phyloP scores from a whole-genome alignment of 2,329 filamentous ascomycete genomes.

The Venturia oleaginea region DNA sequence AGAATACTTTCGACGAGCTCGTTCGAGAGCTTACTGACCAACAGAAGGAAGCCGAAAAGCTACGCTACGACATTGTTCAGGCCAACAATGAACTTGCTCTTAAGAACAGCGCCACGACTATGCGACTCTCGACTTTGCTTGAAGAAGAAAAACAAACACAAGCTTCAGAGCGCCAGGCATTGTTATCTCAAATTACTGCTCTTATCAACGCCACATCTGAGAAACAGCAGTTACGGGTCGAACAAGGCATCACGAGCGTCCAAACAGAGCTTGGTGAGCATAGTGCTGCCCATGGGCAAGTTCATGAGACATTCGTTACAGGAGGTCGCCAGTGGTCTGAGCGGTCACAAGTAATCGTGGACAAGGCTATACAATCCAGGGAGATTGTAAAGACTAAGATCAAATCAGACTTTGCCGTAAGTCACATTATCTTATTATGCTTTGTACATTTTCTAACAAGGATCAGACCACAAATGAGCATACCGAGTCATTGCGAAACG shows the following conservation, averaged over 20 bases:
- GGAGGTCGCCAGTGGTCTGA: constrained; percentile 68
- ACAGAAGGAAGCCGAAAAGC: constrained; percentile 61
- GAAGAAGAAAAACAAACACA: constrained; percentile 68
- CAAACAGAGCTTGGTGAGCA: constrained; percentile 57
- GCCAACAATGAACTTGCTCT: constrained; percentile 61
- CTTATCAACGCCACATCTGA: constrained; percentile 68
- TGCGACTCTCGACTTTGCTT: constrained; percentile 58
- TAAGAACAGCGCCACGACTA: constrained; percentile 58
- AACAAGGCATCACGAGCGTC: constrained; percentile 52
- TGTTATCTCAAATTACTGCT: constrained; percentile 68
- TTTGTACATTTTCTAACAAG: constrained; percentile 20
- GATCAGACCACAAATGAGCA: constrained; percentile 61
- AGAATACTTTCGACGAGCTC: constrained; percentile 72
- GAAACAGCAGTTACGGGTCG: constrained; percentile 62
- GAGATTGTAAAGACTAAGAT: constrained; percentile 73
- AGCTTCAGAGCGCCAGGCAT: constrained; percentile 60
- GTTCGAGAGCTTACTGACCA: constrained; percentile 66
- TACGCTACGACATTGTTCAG: constrained; percentile 62
- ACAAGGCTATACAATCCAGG: constrained; percentile 62
- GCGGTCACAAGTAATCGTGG: constrained; percentile 59
- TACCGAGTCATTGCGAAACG: constrained; percentile 73
- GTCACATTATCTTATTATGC: constrained; percentile 24
- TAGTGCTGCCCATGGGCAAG: constrained; percentile 55
- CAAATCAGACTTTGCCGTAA: constrained; percentile 75
- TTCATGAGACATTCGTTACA: constrained; percentile 55